A percentile compares a stretch with the other conserved stretches of the same genome.
Evolutionary conservation across 2,329 filamentous ascomycete species (phyloP).

Genomic region (Penicillium sp.): DNA sequence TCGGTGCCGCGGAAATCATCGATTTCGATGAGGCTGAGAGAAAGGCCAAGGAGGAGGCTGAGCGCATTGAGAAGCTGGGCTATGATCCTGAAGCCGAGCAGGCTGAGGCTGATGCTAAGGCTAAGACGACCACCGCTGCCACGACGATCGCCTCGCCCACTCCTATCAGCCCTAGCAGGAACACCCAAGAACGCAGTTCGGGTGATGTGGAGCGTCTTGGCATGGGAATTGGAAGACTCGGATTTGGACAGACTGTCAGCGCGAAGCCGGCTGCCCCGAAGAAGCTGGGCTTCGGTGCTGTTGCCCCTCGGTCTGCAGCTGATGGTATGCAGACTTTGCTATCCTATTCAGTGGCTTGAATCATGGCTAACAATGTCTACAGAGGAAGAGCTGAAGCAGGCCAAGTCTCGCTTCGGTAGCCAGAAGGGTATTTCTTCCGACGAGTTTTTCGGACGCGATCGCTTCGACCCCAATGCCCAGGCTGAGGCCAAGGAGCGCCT

Average conservation of each 20-base stretch:
- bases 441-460: constrained; percentile 90
- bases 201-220: constrained; percentile 81
- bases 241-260: constrained; percentile 72
- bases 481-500: constrained; percentile 79
- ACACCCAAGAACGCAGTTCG: constrained; percentile 47
- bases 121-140: constrained; percentile 32
- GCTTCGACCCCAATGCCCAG: constrained; percentile 70
- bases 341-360: too few species aligned
- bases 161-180: constrained; percentile 58
- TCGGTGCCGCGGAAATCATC: constrained; percentile 62
- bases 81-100: constrained; percentile 88
- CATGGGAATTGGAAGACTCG: constrained; percentile 76
- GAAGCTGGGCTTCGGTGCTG: constrained; percentile 80
- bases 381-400: constrained; percentile 71
- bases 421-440: constrained; percentile 97
- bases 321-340: too few species aligned
- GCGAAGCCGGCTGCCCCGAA: constrained; percentile 57
- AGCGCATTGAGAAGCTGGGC: constrained; percentile 86
- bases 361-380: constrained; percentile 8
- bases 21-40: constrained; percentile 97
- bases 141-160: constrained; percentile 64
- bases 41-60: constrained; percentile 93
- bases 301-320: constrained; percentile 45
- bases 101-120: constrained; percentile 34
- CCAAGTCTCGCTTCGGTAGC: constrained; percentile 74